A percentile compares a stretch with the other conserved stretches of the same genome.
Evolutionary conservation across 2,329 filamentous ascomycete species (phyloP).

Genomic region (Talaromyces sp.): DNA sequence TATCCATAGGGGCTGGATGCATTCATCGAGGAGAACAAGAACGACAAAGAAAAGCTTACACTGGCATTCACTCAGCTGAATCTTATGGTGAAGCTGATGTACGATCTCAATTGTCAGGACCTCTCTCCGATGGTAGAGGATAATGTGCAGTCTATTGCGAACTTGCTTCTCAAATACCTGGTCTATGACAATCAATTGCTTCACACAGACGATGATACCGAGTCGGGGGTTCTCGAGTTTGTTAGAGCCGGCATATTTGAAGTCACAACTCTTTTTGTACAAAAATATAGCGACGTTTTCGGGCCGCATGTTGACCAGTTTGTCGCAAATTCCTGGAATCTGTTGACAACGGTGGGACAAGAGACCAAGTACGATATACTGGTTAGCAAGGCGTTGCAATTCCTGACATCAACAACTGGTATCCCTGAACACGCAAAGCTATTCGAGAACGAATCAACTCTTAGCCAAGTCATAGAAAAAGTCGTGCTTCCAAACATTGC

Average conservation of each 20-base stretch:
- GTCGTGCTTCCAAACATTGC: conserved; percentile 91
- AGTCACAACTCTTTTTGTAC: conserved; percentile 78
- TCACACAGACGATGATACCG: conserved; percentile 80
- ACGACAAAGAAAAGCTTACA: conserved; percentile 68
- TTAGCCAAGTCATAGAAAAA: conserved; percentile 88
- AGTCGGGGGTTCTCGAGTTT: conserved; percentile 76
- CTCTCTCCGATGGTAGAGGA: conserved; percentile 92
- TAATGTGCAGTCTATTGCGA: conserved; percentile 69
- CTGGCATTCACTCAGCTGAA: conserved; percentile 81
- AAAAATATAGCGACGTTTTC: conserved; percentile 95
- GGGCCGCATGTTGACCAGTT: conserved; percentile 74
- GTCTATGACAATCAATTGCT: conserved; percentile 80
- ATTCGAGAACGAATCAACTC: conserved; percentile 75
- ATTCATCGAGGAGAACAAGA: conserved; percentile 65
- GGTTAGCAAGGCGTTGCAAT: conserved; percentile 90
- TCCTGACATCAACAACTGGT: conserved; percentile 81
- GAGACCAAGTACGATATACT: conserved; percentile 92
- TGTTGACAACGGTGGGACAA: conserved; percentile 78
- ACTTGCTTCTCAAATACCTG: conserved; percentile 86
- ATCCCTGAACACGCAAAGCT: conserved; percentile 71
- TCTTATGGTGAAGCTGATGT: conserved; percentile 84
- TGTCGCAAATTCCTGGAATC: conserved; percentile 82
- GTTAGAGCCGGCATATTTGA: conserved; percentile 94
- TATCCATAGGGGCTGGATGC: conserved; percentile 39
- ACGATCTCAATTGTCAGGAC: conserved; percentile 96